These are phyloP conservation scores for Royoungia palumana DNA, from an alignment of 768 basidiomycete species.

Conservation along the genomic window DNA sequence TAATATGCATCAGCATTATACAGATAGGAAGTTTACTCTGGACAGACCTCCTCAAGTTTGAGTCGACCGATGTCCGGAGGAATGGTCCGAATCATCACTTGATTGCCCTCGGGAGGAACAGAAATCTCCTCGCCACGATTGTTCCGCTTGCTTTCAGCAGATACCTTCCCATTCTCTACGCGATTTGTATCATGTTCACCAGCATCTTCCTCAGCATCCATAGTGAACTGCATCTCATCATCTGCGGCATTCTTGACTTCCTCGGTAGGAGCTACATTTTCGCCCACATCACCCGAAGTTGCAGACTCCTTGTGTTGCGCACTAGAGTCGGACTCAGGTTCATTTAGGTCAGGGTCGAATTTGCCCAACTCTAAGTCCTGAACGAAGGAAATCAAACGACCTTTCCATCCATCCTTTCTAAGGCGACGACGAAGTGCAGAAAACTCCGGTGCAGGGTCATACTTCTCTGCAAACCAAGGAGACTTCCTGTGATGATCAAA, in stretches of 20 bases:
- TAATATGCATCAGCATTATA: conserved; percentile 5
- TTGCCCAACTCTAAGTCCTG: conserved; percentile 81
- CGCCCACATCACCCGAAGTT: conserved; percentile 35
- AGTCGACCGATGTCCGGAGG: conserved; percentile 88
- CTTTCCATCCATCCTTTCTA: conserved; percentile 82
- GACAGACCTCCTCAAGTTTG: conserved; percentile 82
- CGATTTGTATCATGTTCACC: conserved; percentile 57
- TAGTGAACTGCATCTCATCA: conserved; percentile 73
- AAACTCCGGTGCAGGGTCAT: conserved; percentile 74
- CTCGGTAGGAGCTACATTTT: conserved; percentile 38
- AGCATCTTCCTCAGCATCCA: conserved; percentile 69
- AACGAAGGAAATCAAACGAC: conserved; percentile 67
- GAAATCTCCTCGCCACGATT: conserved; percentile 71
- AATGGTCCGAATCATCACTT: conserved; percentile 93
- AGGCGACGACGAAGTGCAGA: conserved; percentile 71
- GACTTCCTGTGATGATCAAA: conserved; percentile 93
- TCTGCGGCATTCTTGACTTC: conserved; percentile 56
- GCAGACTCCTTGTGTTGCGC: conserved; percentile 53
- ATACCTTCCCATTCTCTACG: conserved; percentile 57
- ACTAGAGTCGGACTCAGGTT: conserved; percentile 50
- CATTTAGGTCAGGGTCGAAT: conserved; percentile 74
- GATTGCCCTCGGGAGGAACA: conserved; percentile 73
- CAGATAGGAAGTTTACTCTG: background rate
- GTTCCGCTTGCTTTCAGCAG: conserved; percentile 42
- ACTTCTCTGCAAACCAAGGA: conserved; percentile 97